Evolutionary conservation across 2,329 filamentous ascomycete species (phyloP).

Genomic region (Setomelanomma holmii): DNA sequence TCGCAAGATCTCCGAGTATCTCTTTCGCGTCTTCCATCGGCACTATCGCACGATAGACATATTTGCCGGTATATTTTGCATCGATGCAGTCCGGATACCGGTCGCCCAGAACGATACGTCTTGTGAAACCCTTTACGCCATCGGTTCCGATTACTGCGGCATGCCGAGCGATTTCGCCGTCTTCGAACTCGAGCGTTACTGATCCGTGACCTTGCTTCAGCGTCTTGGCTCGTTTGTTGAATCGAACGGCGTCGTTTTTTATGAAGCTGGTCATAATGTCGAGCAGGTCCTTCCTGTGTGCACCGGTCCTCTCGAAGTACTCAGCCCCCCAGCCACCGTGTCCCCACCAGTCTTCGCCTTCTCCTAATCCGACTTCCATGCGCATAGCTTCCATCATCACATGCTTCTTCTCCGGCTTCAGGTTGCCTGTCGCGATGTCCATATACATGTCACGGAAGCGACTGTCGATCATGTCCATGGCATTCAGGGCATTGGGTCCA

Average conservation of each 20-base stretch:
- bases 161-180: slow-evolving; percentile 47
- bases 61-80: slow-evolving; percentile 34
- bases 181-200: slow-evolving; percentile 48
- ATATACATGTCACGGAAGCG: slow-evolving; percentile 50
- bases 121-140: slow-evolving; percentile 51
- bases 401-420: slow-evolving; percentile 46
- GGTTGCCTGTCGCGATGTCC: slow-evolving; percentile 50
- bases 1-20: slow-evolving; percentile 44
- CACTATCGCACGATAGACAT: slow-evolving; percentile 38
- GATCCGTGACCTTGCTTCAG: slow-evolving; percentile 46
- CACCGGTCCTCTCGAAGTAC: slow-evolving; percentile 50
- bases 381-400: slow-evolving; percentile 53
- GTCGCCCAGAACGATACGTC: slow-evolving; percentile 25
- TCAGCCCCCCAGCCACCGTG: slow-evolving; percentile 45
- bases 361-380: slow-evolving; percentile 51
- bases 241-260: slow-evolving; percentile 28
- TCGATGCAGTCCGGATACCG: slow-evolving; percentile 23
- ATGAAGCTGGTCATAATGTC: slow-evolving; percentile 59
- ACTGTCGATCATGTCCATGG: slow-evolving; percentile 53
- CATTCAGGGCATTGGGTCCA: slow-evolving; percentile 52
- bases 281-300: slow-evolving; percentile 53
- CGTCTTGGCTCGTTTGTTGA: slow-evolving; percentile 30
- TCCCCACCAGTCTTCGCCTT: slow-evolving; percentile 46
- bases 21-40: slow-evolving; percentile 48
- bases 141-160: slow-evolving; percentile 56